Conservation (phyloP, 2,329 filamentous ascomycete species). For the Pseudocercospora vitis region DNA sequence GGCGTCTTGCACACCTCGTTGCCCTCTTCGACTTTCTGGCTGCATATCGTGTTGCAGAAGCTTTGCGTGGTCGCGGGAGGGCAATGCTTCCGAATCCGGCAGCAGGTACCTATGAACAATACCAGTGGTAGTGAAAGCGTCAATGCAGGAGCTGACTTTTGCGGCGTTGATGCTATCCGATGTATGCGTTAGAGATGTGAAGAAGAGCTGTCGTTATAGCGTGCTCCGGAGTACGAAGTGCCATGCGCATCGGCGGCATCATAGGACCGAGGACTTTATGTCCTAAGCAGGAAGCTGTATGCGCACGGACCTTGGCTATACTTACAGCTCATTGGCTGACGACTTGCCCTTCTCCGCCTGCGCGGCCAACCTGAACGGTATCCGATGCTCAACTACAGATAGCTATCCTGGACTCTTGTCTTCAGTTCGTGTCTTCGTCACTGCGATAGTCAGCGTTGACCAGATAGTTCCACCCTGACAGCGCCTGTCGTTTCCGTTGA, state of each 20-base stretch:
- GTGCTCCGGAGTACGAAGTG: no score
- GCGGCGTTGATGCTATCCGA: background rate
- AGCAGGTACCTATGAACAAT: background rate
- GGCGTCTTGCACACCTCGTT: conserved; percentile 19
- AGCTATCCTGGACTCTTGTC: background rate
- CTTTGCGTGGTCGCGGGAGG: conserved; percentile 13
- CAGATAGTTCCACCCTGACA: no score
- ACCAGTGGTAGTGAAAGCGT: conserved; percentile 3
- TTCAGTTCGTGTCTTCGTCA: background rate
- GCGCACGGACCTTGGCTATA: conserved; percentile 10
- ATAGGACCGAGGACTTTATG: conserved; percentile 10
- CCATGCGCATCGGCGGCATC: background rate
- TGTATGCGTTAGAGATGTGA: no score
- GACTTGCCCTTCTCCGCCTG: background rate
- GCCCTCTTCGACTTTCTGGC: conserved; percentile 28
- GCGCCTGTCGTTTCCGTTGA: no score
- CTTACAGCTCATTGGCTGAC: conserved; percentile 9
- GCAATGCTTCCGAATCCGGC: background rate
- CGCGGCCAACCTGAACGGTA: conserved; percentile 4
- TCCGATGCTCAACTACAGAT: conserved; percentile 6
- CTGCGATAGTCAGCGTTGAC: background rate
- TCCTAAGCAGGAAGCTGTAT: conserved; percentile 12
- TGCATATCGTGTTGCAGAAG: conserved; percentile 23
- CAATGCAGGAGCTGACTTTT: background rate
- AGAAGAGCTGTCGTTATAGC: no score